phyloP scores from a whole-genome alignment of 495 filamentous ascomycete species.

The Xylaria castorea region DNA sequence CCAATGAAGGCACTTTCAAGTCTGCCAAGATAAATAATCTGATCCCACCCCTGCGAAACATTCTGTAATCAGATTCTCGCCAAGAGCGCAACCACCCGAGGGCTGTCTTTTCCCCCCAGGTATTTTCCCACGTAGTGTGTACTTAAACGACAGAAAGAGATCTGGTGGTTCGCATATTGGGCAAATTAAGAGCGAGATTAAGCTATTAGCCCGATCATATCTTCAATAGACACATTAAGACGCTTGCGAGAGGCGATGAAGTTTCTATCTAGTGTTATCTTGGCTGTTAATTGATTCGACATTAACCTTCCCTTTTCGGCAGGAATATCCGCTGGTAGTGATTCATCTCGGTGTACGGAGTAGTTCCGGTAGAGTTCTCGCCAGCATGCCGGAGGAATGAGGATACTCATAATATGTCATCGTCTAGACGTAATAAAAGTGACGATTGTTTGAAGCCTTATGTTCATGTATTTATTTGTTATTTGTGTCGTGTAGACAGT shows the following conservation, averaged over 20 bases:
- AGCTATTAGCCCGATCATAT: not conserved
- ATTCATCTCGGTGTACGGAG: not conserved
- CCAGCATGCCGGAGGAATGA: too few species aligned
- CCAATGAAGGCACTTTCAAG: not conserved
- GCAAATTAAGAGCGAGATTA: not conserved
- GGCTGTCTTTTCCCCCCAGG: not conserved
- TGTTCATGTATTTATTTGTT: not conserved
- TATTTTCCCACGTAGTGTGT: too few species aligned
- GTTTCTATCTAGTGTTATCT: not conserved
- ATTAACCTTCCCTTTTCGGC: not conserved
- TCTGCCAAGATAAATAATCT: constrained; percentile 15
- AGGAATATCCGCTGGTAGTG: not conserved
- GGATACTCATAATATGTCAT: not conserved
- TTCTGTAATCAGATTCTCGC: constrained; percentile 1
- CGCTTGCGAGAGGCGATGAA: not conserved
- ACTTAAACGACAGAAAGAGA: too few species aligned
- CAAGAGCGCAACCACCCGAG: not conserved
- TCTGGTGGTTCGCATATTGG: not conserved
- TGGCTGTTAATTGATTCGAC: not conserved
- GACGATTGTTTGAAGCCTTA: not conserved
- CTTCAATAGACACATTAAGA: not conserved
- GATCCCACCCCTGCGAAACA: constrained; percentile 12
- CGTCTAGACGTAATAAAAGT: not conserved
- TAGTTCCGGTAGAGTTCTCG: not conserved
- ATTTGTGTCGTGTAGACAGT: too few species aligned